Evolutionary conservation across 768 basidiomycete genomes (phyloP), one percentile per base, ranked within the genome.

Genomic region (Kwoniella heveanensis): DNA sequence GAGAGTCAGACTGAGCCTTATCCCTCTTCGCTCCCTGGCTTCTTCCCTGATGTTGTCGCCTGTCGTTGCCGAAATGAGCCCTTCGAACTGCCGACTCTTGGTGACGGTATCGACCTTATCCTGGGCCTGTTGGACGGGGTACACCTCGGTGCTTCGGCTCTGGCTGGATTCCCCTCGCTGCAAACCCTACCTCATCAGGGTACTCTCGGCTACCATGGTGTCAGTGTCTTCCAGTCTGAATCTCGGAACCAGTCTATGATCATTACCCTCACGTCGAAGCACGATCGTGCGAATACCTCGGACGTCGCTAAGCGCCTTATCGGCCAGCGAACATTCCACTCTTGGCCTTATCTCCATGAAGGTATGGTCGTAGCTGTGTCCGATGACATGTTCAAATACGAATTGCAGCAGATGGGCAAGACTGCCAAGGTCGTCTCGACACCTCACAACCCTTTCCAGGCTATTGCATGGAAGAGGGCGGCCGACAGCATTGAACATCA

Each of bases 271-370:
- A 82, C 89, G 52, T 90, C 91, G 73, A 85, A 85, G 0, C 84
- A 88, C 76, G 90, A 92, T 65, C 80, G 80, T 50, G 82, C 82
- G 67, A 89, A 87, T 78, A 80, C 85, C 6, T 86, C 88, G 72
- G 89, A 90, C 15, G 80, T 96, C 25, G 95, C 92, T 8, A 80
- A 82, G 49, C 83, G 85, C 74, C 84, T 91, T 83, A 82, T 97
- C 49, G 92, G 90, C 17, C 82, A 88, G 74, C 85, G 89, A 46
- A 86, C 85, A 0, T 97, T 90, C 76, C 82, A 88, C 60, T 87
- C 88, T 25, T 99, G 95, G 94, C 96, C 96, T 0, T 98, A 94
- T 84, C 81, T 99, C 46, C 90, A 90, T 70, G 96, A 99, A 81
- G 95, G 91, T 1, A 81, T 87, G 69, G 92, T 97, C 1, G 87